A percentile compares a stretch with the other conserved stretches of the same genome.
These are phyloP conservation scores for Pseudoscleropodium purum DNA, from an alignment of 225 moss, liverwort and hornwort genomes.

Conservation along the genomic window DNA sequence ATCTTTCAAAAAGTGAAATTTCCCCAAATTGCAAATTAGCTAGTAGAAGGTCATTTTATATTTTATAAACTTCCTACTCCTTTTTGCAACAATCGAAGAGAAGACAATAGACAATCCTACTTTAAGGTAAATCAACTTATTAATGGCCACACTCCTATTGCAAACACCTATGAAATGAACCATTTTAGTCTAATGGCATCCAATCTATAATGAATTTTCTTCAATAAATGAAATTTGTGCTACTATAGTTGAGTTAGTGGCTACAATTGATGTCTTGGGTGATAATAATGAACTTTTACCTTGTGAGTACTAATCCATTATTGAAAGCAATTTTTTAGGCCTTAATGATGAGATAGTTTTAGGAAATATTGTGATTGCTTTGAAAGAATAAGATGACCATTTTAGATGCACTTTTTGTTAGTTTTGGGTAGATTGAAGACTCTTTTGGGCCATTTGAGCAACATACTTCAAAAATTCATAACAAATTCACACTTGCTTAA, in stretches of 20 bases:
- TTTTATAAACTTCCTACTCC: background rate
- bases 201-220: background rate
- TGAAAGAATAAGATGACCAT: background rate
- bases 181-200: background rate
- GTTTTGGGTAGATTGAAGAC: accelerated
- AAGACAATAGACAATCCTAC: background rate
- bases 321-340: background rate
- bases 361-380: background rate
- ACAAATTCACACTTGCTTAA: background rate
- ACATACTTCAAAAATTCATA: background rate
- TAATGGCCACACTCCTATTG: background rate
- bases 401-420: background rate
- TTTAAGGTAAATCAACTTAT: background rate
- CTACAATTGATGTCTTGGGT: background rate
- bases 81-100: background rate
- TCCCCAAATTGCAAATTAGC: background rate
- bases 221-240: background rate
- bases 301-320: background rate
- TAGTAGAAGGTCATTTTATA: background rate
- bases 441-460: background rate
- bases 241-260: background rate
- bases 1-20: background rate
- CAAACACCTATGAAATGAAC: background rate
- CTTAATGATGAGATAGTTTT: accelerated
- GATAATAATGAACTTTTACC: background rate